Percentiles rank a stretch among this genome's conserved stretches.
phyloP scores from a whole-genome alignment of 306 rosid genomes.

The Vigna mungo region DNA sequence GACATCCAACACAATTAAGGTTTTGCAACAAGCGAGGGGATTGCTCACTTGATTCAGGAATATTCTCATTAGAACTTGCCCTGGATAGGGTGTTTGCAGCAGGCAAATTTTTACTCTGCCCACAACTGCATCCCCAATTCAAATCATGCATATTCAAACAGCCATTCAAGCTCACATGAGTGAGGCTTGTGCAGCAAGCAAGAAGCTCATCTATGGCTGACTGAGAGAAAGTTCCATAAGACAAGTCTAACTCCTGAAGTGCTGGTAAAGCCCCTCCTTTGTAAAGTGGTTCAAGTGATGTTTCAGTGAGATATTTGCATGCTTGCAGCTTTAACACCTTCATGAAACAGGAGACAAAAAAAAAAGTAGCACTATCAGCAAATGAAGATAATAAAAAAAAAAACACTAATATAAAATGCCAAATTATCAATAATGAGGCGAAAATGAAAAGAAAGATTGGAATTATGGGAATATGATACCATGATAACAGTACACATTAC shows the following conservation, averaged over 20 bases:
- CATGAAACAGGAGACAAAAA: slow-evolving; percentile 25
- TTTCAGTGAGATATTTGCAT: slow-evolving; percentile 74
- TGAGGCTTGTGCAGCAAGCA: slow-evolving; percentile 77
- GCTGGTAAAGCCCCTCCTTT: slow-evolving; percentile 85
- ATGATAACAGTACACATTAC: slow-evolving; percentile 8
- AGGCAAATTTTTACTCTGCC: slow-evolving; percentile 42
- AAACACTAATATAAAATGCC: not conserved
- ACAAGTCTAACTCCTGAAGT: slow-evolving; percentile 84
- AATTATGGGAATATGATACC: not conserved
- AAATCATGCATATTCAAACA: slow-evolving; percentile 89
- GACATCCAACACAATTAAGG: slow-evolving; percentile 88
- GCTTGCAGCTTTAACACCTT: slow-evolving; percentile 90
- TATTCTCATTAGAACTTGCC: slow-evolving; percentile 39
- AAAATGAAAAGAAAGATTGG: not conserved
- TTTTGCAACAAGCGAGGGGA: slow-evolving; percentile 78
- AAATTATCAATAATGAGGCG: slow-evolving; percentile 5
- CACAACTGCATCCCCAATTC: slow-evolving; percentile 66
- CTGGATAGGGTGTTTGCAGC: slow-evolving; percentile 40
- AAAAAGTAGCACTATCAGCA: slow-evolving; percentile 13
- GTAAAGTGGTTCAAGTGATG: slow-evolving; percentile 87
- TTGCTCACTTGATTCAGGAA: slow-evolving; percentile 50
- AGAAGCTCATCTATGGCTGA: slow-evolving; percentile 90
- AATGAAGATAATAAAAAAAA: not conserved
- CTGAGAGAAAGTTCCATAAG: slow-evolving; percentile 80
- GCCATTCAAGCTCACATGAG: slow-evolving; percentile 90